Base-by-base conservation (phyloP, 2,329 filamentous ascomycete species). In the Colletotrichum sp. region DNA sequence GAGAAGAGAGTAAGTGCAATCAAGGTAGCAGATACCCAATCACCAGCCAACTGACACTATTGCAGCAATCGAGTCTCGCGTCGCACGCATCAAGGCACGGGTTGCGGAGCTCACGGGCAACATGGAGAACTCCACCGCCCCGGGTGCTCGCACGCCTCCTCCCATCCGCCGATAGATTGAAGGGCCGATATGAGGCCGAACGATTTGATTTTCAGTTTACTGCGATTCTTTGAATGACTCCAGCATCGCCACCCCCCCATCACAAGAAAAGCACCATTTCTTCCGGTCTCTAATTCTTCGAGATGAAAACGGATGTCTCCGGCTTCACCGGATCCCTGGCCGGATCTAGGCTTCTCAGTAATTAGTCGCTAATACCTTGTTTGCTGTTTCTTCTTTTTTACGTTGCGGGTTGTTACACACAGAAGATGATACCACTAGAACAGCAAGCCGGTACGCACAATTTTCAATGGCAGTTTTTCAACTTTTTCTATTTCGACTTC, bases 21-120 rank as follows among this genome's bases (percentile, higher is more conserved):
- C 27, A 19, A 32, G 57, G 8, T 30, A 32, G 2, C 6, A 7
- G 57, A 6, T 13, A 12, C 19, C 11, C 61, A 27, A 36, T 22
- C 19, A 62, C 27, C 22, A 64, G 59, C 44, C 44, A 52, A 52
- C 19, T 55, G 49, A 25, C 32, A 7, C 12, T 4, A 2, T 57
- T 15, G 29, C 70, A 98, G 95, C 96, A 44, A 99, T 99, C 81
- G 97, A 99, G 85, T 96, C 96, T 65, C 95, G 97, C 79, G 97
- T 99, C 76, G 97, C 97, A 65, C 95, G 97, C 78, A 99, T 99
- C 90, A 99, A 98, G 87, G 97, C 97, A 76, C 94, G 97, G 77
- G 97, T 99, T 75, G 97, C 97, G 69, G 96, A 98, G 84, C 87
- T 99, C 80, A 99, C 97, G 3, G 94, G 94, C 80, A 95, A 95